These are phyloP conservation scores for Saccharomyces mikatae DNA, from an alignment of 805 yeast species.

Conservation along the genomic window DNA sequence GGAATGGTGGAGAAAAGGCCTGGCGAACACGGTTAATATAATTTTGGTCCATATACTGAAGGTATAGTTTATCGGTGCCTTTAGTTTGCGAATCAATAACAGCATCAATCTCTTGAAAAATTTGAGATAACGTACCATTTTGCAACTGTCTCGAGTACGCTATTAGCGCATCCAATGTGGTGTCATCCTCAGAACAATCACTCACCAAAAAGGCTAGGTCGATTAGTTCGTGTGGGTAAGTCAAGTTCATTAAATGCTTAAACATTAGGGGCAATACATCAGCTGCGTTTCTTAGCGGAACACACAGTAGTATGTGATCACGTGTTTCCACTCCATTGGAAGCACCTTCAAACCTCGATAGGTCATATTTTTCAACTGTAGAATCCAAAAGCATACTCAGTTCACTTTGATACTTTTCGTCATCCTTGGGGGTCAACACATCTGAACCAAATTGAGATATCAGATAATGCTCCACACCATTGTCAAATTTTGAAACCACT, in stretches of 20 bases:
- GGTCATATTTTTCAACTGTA: slow-evolving; percentile 54
- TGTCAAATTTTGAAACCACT: slow-evolving; percentile 30
- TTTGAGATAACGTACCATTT: slow-evolving; percentile 52
- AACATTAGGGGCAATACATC: slow-evolving; percentile 74
- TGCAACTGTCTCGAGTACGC: slow-evolving; percentile 63
- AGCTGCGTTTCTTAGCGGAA: slow-evolving; percentile 77
- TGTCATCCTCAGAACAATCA: slow-evolving; percentile 64
- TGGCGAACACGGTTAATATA: slow-evolving; percentile 49
- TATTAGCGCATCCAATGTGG: slow-evolving; percentile 55
- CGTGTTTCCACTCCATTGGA: slow-evolving; percentile 41
- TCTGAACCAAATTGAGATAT: slow-evolving; percentile 31
- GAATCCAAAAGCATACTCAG: slow-evolving; percentile 36
- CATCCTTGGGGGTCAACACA: slow-evolving; percentile 24
- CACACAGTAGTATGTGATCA: slow-evolving; percentile 59
- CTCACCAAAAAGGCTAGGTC: slow-evolving; percentile 76
- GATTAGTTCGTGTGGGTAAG: slow-evolving; percentile 71
- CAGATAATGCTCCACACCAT: slow-evolving; percentile 33
- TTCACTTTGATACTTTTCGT: slow-evolving; percentile 25
- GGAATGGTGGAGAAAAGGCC: slow-evolving; percentile 62
- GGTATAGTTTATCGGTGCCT: slow-evolving; percentile 56
- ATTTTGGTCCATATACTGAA: slow-evolving; percentile 59
- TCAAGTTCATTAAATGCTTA: slow-evolving; percentile 75
- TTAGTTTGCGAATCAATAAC: slow-evolving; percentile 33
- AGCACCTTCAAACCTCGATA: slow-evolving; percentile 48
- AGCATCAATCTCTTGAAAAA: slow-evolving; percentile 25